Base-by-base conservation (phyloP, 768 basidiomycete species). In the Tricholoma terreum region DNA sequence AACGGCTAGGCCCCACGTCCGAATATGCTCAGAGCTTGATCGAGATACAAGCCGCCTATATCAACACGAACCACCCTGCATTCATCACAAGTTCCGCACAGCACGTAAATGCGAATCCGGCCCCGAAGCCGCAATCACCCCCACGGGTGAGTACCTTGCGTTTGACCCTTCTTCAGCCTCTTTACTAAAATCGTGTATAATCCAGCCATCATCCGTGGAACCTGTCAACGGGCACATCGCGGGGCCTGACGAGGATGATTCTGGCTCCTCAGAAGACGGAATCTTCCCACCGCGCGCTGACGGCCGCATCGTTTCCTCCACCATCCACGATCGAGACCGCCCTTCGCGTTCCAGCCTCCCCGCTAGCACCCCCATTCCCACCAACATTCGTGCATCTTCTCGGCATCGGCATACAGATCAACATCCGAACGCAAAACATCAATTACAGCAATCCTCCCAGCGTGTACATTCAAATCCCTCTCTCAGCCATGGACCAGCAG, bases 41-140 rank as follows among this genome's bases (percentile, higher is more conserved):
- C 64, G 85, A 89, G 64, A 99, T 99, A 50, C 97, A 99, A 72
- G 94, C 94, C 1, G 95, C 97, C 10, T 99, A 99, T 69, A 98
- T 99, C 80, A 99, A 99, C 71, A 98, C 95, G 56, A 98, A 98
- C 71, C 97, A 99, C 69, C 97, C 97, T 6, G 84, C 91, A 31
- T 98, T 98, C 73, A 87, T 95, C 56, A 79, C 88, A 17, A 89
- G 90, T 9, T 90, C 90, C 34, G 83, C 89, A 42, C 68, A 78
- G 9, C 83, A 84, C 57, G 79, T 84, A 52, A 80, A 83, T 62
- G 70, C 75, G 27, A 61, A 66, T 33, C 65, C 71, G 10, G 78
- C 71, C 22, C 77, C 81, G 45, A 79, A 73, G 64, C 76, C 77
- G 21, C 71, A 71, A 50, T 68, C 71, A 35, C 77, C 79, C 0